phyloP scores from a whole-genome alignment of 257 asterid species.

The Echium plantagineum region DNA sequence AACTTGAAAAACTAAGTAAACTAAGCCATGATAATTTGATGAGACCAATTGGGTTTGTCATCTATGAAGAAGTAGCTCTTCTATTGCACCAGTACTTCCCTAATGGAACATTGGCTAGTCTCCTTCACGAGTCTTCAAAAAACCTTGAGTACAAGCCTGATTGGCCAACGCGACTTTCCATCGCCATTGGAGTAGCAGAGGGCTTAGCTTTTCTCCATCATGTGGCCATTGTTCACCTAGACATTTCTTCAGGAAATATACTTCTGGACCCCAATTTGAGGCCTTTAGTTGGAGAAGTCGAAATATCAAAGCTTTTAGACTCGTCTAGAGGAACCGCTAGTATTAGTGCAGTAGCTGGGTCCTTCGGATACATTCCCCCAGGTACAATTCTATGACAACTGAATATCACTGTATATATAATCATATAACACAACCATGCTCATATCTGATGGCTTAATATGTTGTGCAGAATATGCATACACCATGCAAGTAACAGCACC shows the following conservation, averaged over 20 bases:
- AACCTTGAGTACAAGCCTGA: constrained; percentile 53
- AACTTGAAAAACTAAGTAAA: constrained; percentile 76
- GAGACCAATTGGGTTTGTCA: constrained; percentile 73
- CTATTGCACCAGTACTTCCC: constrained; percentile 51
- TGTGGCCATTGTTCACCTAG: constrained; percentile 86
- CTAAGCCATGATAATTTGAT: constrained; percentile 70
- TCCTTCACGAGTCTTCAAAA: constrained; percentile 44
- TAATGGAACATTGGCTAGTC: constrained; percentile 64
- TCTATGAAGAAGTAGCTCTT: constrained; percentile 70
- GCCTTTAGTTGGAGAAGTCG: constrained; percentile 85
- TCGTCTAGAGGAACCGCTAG: constrained; percentile 95
- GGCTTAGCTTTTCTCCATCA: constrained; percentile 84
- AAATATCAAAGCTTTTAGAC: constrained; percentile 87
- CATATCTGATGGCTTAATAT: not conserved
- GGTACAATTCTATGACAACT: constrained; percentile 30
- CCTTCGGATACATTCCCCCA: constrained; percentile 98
- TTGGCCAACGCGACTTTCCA: constrained; percentile 73
- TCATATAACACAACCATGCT: not conserved
- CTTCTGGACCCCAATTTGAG: constrained; percentile 56
- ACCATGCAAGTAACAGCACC: constrained; percentile 99
- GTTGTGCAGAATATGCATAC: constrained; percentile 72
- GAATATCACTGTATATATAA: not conserved
- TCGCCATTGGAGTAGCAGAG: constrained; percentile 90
- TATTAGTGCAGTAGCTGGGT: constrained; percentile 97
- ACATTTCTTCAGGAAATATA: constrained; percentile 84